Percentiles rank a stretch among this genome's conserved stretches.
These are phyloP conservation scores for Gracilaria domingensis DNA, from an alignment of 23 red algal species.

Conservation along the genomic window DNA sequence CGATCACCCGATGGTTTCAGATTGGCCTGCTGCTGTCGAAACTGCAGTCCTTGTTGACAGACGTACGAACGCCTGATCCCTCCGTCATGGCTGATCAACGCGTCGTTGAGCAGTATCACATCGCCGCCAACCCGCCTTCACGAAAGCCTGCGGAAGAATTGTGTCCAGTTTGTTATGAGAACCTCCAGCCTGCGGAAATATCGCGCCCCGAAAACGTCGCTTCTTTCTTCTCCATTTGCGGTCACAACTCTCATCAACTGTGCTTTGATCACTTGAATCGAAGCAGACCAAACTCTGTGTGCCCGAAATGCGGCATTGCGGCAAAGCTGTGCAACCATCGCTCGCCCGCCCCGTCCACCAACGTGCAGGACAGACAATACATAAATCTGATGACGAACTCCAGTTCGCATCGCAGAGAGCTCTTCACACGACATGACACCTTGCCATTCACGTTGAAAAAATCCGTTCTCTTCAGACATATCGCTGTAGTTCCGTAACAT, in stretches of 20 bases:
- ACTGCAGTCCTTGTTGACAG: constrained; percentile 8
- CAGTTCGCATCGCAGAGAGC: no score
- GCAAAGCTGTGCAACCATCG: background rate
- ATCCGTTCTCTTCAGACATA: no score
- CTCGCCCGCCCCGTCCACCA: background rate
- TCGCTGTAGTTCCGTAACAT: no score
- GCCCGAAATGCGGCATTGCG: constrained; percentile 35
- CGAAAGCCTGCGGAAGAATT: constrained; percentile 5
- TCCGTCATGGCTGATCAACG: constrained; percentile 6
- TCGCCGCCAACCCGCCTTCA: background rate
- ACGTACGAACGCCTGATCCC: background rate
- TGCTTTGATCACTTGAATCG: constrained; percentile 31
- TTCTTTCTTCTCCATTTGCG: constrained; percentile 29
- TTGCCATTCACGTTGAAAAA: no score
- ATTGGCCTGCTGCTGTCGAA: constrained; percentile 12
- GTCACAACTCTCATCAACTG: constrained; percentile 37
- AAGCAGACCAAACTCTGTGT: background rate
- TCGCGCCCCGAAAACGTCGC: constrained; percentile 28
- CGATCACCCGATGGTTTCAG: constrained; percentile 38
- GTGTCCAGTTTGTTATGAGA: constrained; percentile 42
- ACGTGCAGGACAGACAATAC: background rate
- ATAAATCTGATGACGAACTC: background rate
- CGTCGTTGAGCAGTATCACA: constrained; percentile 11
- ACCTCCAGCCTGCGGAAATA: background rate
- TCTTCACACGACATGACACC: no score